These are phyloP conservation scores for Tetraselmis striata DNA, from an alignment of 139 green algal species.

Conservation along the genomic window DNA sequence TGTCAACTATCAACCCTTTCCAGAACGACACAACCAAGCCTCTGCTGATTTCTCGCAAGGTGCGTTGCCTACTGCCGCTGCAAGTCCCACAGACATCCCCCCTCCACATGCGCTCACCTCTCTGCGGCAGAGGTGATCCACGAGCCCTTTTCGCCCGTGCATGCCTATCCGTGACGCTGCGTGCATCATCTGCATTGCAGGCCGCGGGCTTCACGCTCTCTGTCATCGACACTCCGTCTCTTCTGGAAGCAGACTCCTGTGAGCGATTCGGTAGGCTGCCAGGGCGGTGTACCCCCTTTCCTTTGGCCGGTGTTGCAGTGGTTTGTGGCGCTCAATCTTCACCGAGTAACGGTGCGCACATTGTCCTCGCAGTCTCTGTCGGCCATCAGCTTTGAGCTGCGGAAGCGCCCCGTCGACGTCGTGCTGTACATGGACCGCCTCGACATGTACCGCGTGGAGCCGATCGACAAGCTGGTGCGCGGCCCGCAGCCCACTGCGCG, in stretches of 20 bases:
- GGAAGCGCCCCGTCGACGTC: slow-evolving; percentile 36
- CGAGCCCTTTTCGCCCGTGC: too few species aligned
- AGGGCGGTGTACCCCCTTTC: too few species aligned
- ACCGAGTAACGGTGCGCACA: not conserved
- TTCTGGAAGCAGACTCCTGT: slow-evolving; percentile 59
- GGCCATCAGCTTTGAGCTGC: slow-evolving; percentile 18
- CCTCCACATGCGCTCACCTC: too few species aligned
- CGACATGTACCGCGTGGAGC: slow-evolving; percentile 55
- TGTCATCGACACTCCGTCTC: slow-evolving; percentile 67
- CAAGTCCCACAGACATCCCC: too few species aligned
- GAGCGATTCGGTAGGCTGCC: slow-evolving; percentile 25
- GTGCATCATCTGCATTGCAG: too few species aligned
- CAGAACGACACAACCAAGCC: slow-evolving; percentile 38
- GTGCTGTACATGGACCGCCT: slow-evolving; percentile 69
- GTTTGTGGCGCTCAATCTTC: too few species aligned
- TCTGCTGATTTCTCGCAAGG: slow-evolving; percentile 23
- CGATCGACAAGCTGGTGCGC: slow-evolving; percentile 34
- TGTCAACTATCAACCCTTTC: slow-evolving; percentile 35
- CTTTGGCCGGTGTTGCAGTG: too few species aligned
- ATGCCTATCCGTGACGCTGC: too few species aligned
- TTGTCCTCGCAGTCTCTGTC: slow-evolving; percentile 19
- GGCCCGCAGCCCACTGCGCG: too few species aligned
- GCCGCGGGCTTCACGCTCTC: slow-evolving; percentile 50
- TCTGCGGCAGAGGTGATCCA: too few species aligned
- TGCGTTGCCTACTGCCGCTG: too few species aligned